A percentile compares a stretch with the other conserved stretches of the same genome.
These are phyloP conservation scores for Acrocalymma vagum DNA, from an alignment of 2,329 filamentous ascomycete genomes.

Conservation along the genomic window DNA sequence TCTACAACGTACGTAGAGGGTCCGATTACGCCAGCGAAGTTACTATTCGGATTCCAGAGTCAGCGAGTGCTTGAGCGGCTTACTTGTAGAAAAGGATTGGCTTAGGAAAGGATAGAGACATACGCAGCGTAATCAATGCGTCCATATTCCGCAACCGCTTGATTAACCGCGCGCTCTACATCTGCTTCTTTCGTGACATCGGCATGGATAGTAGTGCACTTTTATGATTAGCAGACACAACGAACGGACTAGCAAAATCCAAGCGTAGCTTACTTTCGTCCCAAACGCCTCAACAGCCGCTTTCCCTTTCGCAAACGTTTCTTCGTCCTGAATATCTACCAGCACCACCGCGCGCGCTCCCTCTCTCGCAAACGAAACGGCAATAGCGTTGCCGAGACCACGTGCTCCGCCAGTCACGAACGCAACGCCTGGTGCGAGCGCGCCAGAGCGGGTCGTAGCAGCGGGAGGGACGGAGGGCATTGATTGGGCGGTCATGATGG, in stretches of 20 bases:
- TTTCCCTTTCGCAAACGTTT: conserved; percentile 16
- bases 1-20: conserved; percentile 54
- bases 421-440: conserved; percentile 23
- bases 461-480: too few relatives aligned
- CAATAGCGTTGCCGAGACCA: conserved; percentile 24
- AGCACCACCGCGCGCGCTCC: conserved; percentile 20
- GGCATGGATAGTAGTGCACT: conserved; percentile 20
- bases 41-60: too few relatives aligned
- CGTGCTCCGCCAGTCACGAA: conserved; percentile 27
- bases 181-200: conserved; percentile 43
- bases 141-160: conserved; percentile 52
- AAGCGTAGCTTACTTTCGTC: conserved; percentile 10
- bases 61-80: too few relatives aligned
- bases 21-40: conserved; percentile 58
- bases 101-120: too few relatives aligned
- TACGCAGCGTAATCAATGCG: conserved; percentile 61
- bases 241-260: too few relatives aligned
- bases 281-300: conserved; percentile 19
- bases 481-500: too few relatives aligned
- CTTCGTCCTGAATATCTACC: conserved; percentile 23
- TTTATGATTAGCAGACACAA: not conserved
- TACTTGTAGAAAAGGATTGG: too few relatives aligned
- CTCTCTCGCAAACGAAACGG: conserved; percentile 27
- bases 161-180: conserved; percentile 37
- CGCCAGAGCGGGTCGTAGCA: conserved; percentile 20